Evolutionary conservation across 1,284 basidiomycete genomes (phyloP), one percentile per base, ranked within the genome.

Genomic region (Cerrena zonata): DNA sequence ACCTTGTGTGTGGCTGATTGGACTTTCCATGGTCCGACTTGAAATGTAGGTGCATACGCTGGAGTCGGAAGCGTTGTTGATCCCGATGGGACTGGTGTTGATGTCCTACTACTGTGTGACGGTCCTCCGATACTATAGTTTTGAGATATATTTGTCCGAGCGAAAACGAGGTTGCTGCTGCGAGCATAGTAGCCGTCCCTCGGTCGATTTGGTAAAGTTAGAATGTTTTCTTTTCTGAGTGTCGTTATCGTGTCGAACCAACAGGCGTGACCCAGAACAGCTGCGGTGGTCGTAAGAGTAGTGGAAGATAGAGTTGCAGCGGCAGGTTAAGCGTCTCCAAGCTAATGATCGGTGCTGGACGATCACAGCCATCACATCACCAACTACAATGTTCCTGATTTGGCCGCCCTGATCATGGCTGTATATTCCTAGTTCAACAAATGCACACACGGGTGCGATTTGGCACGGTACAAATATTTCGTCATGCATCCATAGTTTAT

Each of bases 131-230:
- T 79, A 56, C 78, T 86, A 65, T 94, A 95, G 12, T 84, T 86
- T 63, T 91, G 86, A 7, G 88, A 86, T 49, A 94, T 89, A 45
- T 87, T 86, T 3, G 91, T 88, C 42, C 94, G 82, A 42, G 82
- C 79, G 64, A 96, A 94, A 95, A 90, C 11, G 90, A 93, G 4
- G 89, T 87, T 13, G 93, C 93, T 25, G 88, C 94, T 12, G 93
- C 91, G 57, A 97, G 76, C 85, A 93, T 90, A 41, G 48, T 55
- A 45, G 12, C 15, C 7, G 15, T 34, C 30, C 30, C 30, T 15
- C 7, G 30, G 30, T n/a, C n/a, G n/a, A n/a, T n/a, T n/a, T n/a
- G n/a, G n/a, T n/a, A n/a, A n/a, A n/a, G n/a, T n/a, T n/a, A n/a
- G n/a, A n/a, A n/a, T n/a, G n/a, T n/a, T n/a, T n/a, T n/a, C n/a